Percentiles rank a stretch among this genome's conserved stretches.
Conservation (phyloP, 805 yeast genomes). For the Suhomyces xylopsoci region DNA sequence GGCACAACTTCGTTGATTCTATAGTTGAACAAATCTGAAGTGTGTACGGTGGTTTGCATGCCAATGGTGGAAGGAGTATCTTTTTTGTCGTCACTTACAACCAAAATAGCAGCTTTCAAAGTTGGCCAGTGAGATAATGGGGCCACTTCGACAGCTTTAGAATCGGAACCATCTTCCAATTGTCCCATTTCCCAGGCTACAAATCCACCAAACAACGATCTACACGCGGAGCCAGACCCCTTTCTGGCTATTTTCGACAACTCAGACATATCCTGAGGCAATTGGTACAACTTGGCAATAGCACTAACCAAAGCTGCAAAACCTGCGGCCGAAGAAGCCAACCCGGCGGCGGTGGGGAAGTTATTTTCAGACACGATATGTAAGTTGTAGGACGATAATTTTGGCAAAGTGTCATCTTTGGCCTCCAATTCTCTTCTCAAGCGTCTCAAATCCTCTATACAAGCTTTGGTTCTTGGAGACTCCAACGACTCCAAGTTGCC, state of each 20-base stretch:
- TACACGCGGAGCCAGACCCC: conserved; percentile 98
- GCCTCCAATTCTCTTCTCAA: conserved; percentile 63
- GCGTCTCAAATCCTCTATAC: conserved; percentile 69
- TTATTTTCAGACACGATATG: conserved; percentile 91
- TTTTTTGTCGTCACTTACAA: conserved; percentile 89
- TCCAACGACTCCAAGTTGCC: conserved; percentile 75
- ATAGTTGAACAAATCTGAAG: conserved; percentile 81
- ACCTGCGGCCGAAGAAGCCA: conserved; percentile 98
- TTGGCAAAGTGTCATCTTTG: conserved; percentile 52
- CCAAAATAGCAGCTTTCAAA: conserved; percentile 86
- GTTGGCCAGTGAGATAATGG: conserved; percentile 85
- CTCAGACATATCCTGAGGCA: conserved; percentile 83
- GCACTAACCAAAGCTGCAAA: conserved; percentile 93
- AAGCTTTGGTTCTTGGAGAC: conserved; percentile 62
- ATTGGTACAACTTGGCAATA: conserved; percentile 77
- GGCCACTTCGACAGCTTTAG: conserved; percentile 90
- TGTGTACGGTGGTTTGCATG: conserved; percentile 91
- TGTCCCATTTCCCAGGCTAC: conserved; percentile 99
- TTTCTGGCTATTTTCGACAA: conserved; percentile 92
- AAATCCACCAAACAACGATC: conserved; percentile 94
- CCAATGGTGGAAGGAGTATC: conserved; percentile 95
- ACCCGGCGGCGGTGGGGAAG: conserved; percentile 98
- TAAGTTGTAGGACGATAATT: conserved; percentile 60
- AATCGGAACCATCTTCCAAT: conserved; percentile 75
- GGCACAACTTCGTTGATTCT: conserved; percentile 86